Conservation (phyloP, 2,329 filamentous ascomycete species). For the Nemania sp. region DNA sequence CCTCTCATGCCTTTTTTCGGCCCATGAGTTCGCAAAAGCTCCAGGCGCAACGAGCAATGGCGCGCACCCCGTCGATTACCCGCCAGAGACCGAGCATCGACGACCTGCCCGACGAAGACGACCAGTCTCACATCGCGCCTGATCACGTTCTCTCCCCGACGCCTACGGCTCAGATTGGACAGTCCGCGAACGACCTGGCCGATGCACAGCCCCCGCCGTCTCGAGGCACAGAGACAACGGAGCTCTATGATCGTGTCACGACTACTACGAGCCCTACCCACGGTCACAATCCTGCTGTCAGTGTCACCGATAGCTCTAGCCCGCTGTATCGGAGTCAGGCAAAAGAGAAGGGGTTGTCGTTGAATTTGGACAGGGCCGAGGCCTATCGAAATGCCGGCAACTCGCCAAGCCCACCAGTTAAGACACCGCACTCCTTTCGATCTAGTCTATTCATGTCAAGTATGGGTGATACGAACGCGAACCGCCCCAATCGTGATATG, state of each 20-base stretch:
- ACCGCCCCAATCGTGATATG: constrained; percentile 58
- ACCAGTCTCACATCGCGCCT: constrained; percentile 53
- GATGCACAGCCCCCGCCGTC: constrained; percentile 67
- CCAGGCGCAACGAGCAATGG: constrained; percentile 78
- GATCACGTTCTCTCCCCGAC: constrained; percentile 59
- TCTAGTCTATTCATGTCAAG: constrained; percentile 71
- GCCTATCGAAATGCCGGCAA: constrained; percentile 57
- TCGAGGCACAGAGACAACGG: constrained; percentile 79
- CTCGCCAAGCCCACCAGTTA: constrained; percentile 59
- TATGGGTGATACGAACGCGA: constrained; percentile 54
- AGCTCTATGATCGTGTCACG: constrained; percentile 71
- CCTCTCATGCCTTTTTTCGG: constrained; percentile 88
- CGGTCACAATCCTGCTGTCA: constrained; percentile 59
- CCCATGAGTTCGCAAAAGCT: constrained; percentile 96
- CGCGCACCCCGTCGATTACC: constrained; percentile 48
- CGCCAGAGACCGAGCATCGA: constrained; percentile 42
- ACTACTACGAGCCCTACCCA: constrained; percentile 74
- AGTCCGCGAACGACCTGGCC: constrained; percentile 46
- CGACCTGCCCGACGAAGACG: constrained; percentile 41
- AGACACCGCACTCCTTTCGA: constrained; percentile 75
- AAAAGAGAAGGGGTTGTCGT: constrained; percentile 52
- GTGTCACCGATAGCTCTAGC: constrained; percentile 76
- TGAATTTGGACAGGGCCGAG: constrained; percentile 61
- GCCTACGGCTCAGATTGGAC: constrained; percentile 39
- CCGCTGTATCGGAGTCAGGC: constrained; percentile 64